Evolutionary conservation across 371 early-diverging fungal genomes (phyloP), one percentile per base, ranked within the genome.

Genomic region (Saksenaea oblongispora): DNA sequence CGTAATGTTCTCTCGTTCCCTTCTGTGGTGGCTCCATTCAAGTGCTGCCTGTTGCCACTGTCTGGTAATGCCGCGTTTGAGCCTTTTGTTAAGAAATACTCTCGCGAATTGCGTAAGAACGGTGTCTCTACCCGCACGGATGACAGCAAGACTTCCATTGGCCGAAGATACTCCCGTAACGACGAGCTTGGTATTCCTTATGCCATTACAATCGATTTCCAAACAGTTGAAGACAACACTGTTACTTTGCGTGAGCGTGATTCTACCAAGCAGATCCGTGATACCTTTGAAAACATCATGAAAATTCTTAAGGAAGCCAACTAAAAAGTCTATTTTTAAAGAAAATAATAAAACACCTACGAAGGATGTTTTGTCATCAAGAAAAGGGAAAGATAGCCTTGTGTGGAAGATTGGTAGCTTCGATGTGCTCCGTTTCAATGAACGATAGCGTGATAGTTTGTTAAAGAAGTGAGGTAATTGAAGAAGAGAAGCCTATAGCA

Each of bases 141-240:
- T 73, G 96, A 95, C 67, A 90, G 93, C 41, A 89, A 93, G 55
- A 87, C 90, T 3, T 89, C 97, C 17, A 99, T 99, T 71, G 99
- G 99, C 61, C 93, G 94, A 69, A 92, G 99, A 70, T 99, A 99
- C 79, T 87, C 99, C 11, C 93, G 97, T 67, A 96, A 95, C 76
- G 99, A 99, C 83, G 99, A 99, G 80, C 80, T 99, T 54, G 99
- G 99, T 65, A 96, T 96, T 57, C 99, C 99, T 35, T 99, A 95
- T 80, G 99, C 93, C 56, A 86, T 99, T 72, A 99, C 99, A 8
- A 89, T 99, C 47, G 99, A 99, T 83, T 95, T 95, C 87, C 93
- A 97, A 69, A 95, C 99, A n/a, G 88, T 93, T 26, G 82, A 93
- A 64, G 99, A 99, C 74, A 72, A 79, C 64, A 95, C 95, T 24